A percentile compares a stretch with the other conserved stretches of the same genome.
Conservation (phyloP, 495 filamentous ascomycete species). For the Podospora conica region DNA sequence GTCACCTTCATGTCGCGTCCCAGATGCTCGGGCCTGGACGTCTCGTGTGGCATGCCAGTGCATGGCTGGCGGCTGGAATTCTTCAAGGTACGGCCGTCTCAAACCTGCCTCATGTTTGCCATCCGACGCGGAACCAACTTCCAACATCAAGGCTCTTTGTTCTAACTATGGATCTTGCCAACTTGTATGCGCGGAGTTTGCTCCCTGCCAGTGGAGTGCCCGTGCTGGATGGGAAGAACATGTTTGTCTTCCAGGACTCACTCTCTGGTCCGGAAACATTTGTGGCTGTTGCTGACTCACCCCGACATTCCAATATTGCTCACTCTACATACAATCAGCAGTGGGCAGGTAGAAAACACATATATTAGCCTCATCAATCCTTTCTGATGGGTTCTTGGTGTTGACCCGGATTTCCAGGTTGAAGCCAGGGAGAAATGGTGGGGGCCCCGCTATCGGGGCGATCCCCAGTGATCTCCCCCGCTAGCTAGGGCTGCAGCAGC, state of each 20-base stretch:
- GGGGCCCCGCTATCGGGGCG: not conserved
- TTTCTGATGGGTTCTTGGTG: too few relatives aligned
- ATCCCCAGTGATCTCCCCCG: not conserved
- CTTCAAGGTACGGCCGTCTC: not conserved
- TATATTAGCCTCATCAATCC: too few relatives aligned
- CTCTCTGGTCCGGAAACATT: not conserved
- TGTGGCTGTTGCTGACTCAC: not conserved
- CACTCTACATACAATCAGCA: too few relatives aligned
- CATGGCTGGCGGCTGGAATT: not conserved
- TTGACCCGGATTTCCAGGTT: too few relatives aligned
- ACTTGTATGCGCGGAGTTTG: not conserved
- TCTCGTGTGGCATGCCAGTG: not conserved
- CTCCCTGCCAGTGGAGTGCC: not conserved
- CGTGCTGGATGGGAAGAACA: not conserved
- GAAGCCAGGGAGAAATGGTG: too few relatives aligned
- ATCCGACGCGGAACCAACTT: not conserved
- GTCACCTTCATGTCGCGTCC: not conserved
- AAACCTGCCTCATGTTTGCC: not conserved
- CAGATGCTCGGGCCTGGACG: not conserved
- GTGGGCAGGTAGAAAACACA: too few relatives aligned
- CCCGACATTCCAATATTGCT: not conserved
- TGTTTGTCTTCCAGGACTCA: too few relatives aligned
- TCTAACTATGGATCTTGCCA: not conserved
- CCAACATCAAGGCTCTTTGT: not conserved
- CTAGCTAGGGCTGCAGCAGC: not conserved